Evolutionary conservation across 441 rosid genomes (phyloP).

Genomic region (Gossypium gossypioides): DNA sequence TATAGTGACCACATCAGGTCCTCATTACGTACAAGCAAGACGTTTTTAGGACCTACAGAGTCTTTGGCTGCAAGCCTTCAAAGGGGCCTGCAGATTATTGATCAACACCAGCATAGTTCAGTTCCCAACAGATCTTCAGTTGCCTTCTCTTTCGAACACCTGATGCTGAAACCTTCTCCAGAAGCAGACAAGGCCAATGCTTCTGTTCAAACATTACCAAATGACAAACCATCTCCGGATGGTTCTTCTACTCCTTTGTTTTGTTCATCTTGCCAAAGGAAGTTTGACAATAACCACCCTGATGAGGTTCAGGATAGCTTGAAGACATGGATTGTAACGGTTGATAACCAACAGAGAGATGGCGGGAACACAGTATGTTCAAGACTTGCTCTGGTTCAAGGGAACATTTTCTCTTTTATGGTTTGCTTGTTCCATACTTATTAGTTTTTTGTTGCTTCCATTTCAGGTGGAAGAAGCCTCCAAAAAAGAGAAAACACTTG

Average conservation of each 20-base stretch:
- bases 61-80: slow-evolving; percentile 84
- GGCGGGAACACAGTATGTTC: slow-evolving; percentile 16
- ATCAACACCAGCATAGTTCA: slow-evolving; percentile 49
- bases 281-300: slow-evolving; percentile 26
- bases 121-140: slow-evolving; percentile 49
- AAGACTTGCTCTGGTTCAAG: background rate
- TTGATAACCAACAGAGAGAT: slow-evolving; percentile 20
- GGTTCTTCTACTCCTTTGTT: slow-evolving; percentile 31
- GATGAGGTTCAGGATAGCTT: slow-evolving; percentile 34
- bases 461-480: slow-evolving; percentile 36
- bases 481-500: slow-evolving; percentile 50
- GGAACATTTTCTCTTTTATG: background rate
- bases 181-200: slow-evolving; percentile 40
- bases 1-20: slow-evolving; percentile 50
- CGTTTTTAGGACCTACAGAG: slow-evolving; percentile 57
- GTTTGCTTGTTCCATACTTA: background rate
- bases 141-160: slow-evolving; percentile 70
- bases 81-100: slow-evolving; percentile 82
- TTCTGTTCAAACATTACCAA: slow-evolving; percentile 38
- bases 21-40: slow-evolving; percentile 63
- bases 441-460: slow-evolving; percentile 9
- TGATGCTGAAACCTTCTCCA: slow-evolving; percentile 50
- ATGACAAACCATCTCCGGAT: slow-evolving; percentile 26
- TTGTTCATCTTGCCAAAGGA: slow-evolving; percentile 63
- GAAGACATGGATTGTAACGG: slow-evolving; percentile 33